Base-by-base conservation (phyloP, 148 eudicot species). In the Vaccinium darrowii region DNA sequence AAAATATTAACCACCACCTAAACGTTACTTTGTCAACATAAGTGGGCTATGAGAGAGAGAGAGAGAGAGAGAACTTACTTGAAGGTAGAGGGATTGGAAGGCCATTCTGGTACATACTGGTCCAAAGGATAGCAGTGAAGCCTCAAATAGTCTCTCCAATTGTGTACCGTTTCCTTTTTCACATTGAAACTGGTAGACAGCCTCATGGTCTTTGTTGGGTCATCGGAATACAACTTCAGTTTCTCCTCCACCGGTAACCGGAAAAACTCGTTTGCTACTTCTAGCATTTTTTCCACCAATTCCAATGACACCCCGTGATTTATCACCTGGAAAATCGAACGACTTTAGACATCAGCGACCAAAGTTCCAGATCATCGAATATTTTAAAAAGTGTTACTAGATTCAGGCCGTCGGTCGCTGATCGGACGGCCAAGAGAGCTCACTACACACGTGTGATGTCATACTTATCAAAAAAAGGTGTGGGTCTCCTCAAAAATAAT, bases 131-230 rank as follows among this genome's bases (percentile, higher is more conserved):
- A 85, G 78, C 99, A 96, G 88, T 96, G 98, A 53, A 96, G 97
- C 56, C 99, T 85, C 50, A 96, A 93, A 86, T 93, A 96, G 76
- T 94, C 99, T 56, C 98, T 92, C 99, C 99, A 96, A 78, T 96
- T 96, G 30, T 96, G 97, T 18, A 96, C 89, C 14, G 88, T 83
- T 75, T 96, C 99, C 86, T 94, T 96, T 30, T 87, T 91, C 9
- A 91, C 92, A 67, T 96, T 96, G 81, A 95, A 96, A 71, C 99
- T 96, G 1, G 99, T 94, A 0, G 97, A 93, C 33, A 96, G 84
- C 27, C 99, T 93, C 91, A 89, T 82, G 12, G 95, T 96, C 85
- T 93, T 96, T 0, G 91, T 8, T 3, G 95, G 94, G 65, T 96
- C 99, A 58, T 96, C 96, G 2, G 98, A 94, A 88, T 96, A 96